These are phyloP conservation scores for Xylaria sp. DNA, from an alignment of 2,329 filamentous ascomycete species.

Conservation along the genomic window DNA sequence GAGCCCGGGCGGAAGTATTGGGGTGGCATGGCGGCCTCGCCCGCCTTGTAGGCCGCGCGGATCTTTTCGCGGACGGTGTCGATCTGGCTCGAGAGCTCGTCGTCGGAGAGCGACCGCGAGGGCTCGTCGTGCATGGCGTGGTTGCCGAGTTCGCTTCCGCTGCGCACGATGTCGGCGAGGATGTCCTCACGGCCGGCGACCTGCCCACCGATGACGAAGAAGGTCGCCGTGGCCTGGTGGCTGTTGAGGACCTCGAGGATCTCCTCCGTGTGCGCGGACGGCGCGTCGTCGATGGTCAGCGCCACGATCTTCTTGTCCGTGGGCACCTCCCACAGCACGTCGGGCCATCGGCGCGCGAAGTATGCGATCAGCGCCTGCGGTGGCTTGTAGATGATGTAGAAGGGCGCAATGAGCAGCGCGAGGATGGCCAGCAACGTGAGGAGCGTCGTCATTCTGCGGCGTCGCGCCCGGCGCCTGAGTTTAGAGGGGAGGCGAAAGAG, in stretches of 20 bases:
- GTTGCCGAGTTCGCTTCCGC: slow-evolving; percentile 81
- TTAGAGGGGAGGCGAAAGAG: slow-evolving; percentile 67
- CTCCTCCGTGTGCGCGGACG: slow-evolving; percentile 75
- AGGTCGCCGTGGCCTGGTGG: slow-evolving; percentile 79
- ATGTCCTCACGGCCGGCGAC: slow-evolving; percentile 66
- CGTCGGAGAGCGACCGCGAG: slow-evolving; percentile 68
- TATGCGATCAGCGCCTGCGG: slow-evolving; percentile 76
- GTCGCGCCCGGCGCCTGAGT: slow-evolving; percentile 67
- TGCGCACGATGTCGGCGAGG: slow-evolving; percentile 67
- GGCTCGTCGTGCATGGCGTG: slow-evolving; percentile 92
- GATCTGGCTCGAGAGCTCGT: slow-evolving; percentile 72
- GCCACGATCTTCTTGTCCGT: slow-evolving; percentile 75
- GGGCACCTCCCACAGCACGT: slow-evolving; percentile 79
- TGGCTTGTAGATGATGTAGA: slow-evolving; percentile 85
- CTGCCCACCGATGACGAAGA: slow-evolving; percentile 89
- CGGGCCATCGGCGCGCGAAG: slow-evolving; percentile 77
- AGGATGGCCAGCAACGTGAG: slow-evolving; percentile 55
- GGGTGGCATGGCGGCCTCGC: slow-evolving; percentile 55
- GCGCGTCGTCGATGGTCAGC: slow-evolving; percentile 88
- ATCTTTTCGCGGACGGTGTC: slow-evolving; percentile 64
- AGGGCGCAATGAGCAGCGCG: slow-evolving; percentile 53
- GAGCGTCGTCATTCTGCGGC: slow-evolving; percentile 68
- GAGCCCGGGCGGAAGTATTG: slow-evolving; percentile 85
- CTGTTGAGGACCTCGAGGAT: slow-evolving; percentile 75
- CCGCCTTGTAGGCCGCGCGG: slow-evolving; percentile 49